Evolutionary conservation across 2,329 filamentous ascomycete genomes (phyloP).

Genomic region (Monascus ruber): DNA sequence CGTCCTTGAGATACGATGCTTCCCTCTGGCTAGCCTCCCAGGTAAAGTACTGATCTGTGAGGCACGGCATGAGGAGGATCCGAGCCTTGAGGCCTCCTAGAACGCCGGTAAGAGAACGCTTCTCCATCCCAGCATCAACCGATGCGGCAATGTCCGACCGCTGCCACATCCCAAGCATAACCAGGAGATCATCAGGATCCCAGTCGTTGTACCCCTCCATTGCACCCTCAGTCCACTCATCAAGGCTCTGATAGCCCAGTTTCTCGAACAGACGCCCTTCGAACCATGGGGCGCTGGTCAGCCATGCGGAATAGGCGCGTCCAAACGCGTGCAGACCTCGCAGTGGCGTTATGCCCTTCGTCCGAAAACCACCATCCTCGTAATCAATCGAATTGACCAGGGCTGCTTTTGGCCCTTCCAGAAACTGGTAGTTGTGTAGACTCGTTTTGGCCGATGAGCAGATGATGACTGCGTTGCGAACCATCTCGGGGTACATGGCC

Average conservation of each 20-base stretch:
- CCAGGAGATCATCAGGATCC: conserved; percentile 35
- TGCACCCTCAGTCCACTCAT: conserved; percentile 25
- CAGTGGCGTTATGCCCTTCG: conserved; percentile 15
- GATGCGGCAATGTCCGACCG: conserved; percentile 25
- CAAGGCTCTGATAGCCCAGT: conserved; percentile 24
- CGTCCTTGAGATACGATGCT: conserved; percentile 7
- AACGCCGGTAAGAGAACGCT: conserved; percentile 9
- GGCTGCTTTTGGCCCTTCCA: conserved; percentile 37
- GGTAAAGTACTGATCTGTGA: conserved; percentile 27
- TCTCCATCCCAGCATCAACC: conserved; percentile 7
- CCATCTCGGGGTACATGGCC: conserved; percentile 32
- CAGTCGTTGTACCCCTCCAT: conserved; percentile 24
- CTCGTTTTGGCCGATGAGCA: conserved; percentile 38
- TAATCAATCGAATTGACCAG: conserved; percentile 34
- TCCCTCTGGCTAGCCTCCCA: conserved; percentile 17
- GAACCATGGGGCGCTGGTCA: conserved; percentile 38
- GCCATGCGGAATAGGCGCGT: conserved; percentile 37
- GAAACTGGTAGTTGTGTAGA: conserved; percentile 37
- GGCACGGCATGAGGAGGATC: conserved; percentile 25
- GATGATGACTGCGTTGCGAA: conserved; percentile 32
- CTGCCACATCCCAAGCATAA: conserved; percentile 37
- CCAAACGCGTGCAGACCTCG: conserved; percentile 36
- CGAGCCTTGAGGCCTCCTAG: conserved; percentile 13
- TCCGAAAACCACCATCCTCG: conserved; percentile 16
- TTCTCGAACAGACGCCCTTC: conserved; percentile 29